Evolutionary conservation across 148 eudicot species (phyloP), one percentile per base, ranked within the genome.

Genomic region (Silene latifolia): DNA sequence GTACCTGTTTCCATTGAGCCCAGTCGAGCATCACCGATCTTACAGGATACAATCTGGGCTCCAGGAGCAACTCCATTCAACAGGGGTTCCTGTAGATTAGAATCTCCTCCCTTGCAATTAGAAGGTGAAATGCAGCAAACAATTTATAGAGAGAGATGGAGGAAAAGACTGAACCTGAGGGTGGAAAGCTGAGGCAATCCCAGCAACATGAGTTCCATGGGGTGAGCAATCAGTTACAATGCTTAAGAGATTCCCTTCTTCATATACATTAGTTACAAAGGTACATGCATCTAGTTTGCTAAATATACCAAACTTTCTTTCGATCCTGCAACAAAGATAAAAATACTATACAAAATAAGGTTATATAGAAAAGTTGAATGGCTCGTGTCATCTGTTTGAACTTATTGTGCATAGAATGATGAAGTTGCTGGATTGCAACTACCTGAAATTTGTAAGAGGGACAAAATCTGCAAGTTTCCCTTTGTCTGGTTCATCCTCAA

Each of bases 1-100:
- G 99, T 95, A 76, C 97, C 99, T 11, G 99, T 95, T 82, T 92
- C 97, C 99, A 95, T 95, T 67, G 96, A 88, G 68, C 97, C 97
- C 78, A 95, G 80, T 47, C 99, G 96, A 20, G 97, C 85, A 77
- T 95, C 99, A 58, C 97, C 97, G 73, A 95, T 95, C 86, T 92
- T 95, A 83, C 99, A 95, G 63, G 99, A 95, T 78, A 95, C 78
- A 68, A 95, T 63, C 79, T 95, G 99, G 73, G 99, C 99, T 76
- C 99, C 99, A 66, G 99, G 99, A 77, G 99, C 99, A 83, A 95
- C 85, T 84, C 99, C 99, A 89, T 92, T 95, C 75, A 95, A 78
- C 82, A 95, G 80, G 48, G 97, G 97, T 83, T 95, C 96, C 99
- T 90, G 59, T n/a, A 18, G 8, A 42, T 19, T 70, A 48, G 51